A percentile compares a stretch with the other conserved stretches of the same genome.
These are phyloP conservation scores for Globisporangium camurandrum DNA, from an alignment of 352 stramenopile species.

Conservation along the genomic window DNA sequence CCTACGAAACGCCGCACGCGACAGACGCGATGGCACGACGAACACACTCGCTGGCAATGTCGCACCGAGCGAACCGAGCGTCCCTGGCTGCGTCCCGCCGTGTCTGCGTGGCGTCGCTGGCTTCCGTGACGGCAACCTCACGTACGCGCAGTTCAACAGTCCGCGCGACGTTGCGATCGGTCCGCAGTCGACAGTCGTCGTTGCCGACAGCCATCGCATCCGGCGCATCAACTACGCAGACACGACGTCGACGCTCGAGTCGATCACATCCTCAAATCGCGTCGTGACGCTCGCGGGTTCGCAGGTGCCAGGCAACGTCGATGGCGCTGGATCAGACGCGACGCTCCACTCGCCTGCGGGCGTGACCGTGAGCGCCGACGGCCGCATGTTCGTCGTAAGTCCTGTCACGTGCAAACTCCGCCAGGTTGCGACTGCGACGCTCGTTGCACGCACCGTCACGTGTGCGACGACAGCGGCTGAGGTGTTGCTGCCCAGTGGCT, in stretches of 20 bases:
- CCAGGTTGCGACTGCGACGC: conserved; percentile 59
- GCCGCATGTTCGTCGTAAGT: conserved; percentile 89
- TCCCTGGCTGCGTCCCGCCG: conserved; percentile 80
- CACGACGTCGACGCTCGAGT: conserved; percentile 48
- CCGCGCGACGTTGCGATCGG: conserved; percentile 88
- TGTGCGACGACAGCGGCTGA: conserved; percentile 80
- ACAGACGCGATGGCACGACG: conserved; percentile 37
- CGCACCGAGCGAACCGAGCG: conserved; percentile 48
- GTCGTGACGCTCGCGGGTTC: conserved; percentile 91
- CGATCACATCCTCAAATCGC: conserved; percentile 48
- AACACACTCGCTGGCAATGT: conserved; percentile 62
- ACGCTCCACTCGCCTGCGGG: conserved; percentile 86
- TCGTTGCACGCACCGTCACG: conserved; percentile 53
- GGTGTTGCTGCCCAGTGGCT: conserved; percentile 89
- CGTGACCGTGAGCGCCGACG: conserved; percentile 83
- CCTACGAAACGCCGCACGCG: too few species aligned
- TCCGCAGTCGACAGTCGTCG: conserved; percentile 71
- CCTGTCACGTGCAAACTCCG: conserved; percentile 85
- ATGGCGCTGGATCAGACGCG: conserved; percentile 84
- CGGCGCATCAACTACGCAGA: conserved; percentile 73
- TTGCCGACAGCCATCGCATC: conserved; percentile 88
- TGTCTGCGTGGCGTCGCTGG: conserved; percentile 88
- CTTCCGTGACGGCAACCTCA: conserved; percentile 83
- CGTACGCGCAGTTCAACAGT: conserved; percentile 87
- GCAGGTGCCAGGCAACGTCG: conserved; percentile 47